Evolutionary conservation across 176 grass and related monocot genomes (phyloP), one percentile per base, ranked within the genome.

Genomic region (Bromus sterilis): DNA sequence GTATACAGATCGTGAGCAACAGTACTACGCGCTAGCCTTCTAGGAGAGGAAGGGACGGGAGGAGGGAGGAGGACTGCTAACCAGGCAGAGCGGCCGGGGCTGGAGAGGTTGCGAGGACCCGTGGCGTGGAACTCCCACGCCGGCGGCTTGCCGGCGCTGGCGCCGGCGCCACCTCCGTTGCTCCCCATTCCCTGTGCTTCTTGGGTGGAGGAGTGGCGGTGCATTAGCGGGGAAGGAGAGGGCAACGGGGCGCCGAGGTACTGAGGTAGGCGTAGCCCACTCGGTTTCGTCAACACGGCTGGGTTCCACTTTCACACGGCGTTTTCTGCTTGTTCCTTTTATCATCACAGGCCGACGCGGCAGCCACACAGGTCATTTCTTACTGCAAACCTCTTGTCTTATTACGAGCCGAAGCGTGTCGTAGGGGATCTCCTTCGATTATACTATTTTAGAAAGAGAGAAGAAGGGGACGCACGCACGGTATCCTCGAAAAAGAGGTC

Each of bases 81-180:
- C 91, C 94, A 97, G 83, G 87, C 92, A 30, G 94, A 92, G 15
- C 75, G 83, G 66, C 91, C 80, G 6, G 94, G 94, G n/a, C 64
- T 88, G 80, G 94, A 85, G 72, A 97, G 85, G 71, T 94, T 81
- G 55, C 91, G 94, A 40, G 89, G 94, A 26, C 94, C 91, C 41
- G 94, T 90, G 41, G 82, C 76, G 74, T 90, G 94, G 87, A 94
- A 97, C 15, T 94, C 94, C 78, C 88, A 87, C 81, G 87, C 72
- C 57, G 65, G 57, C 49, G 41, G 23, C 35, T 51, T 62, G n/a
- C n/a, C n/a, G n/a, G n/a, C n/a, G n/a, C n/a, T n/a, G n/a, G n/a
- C n/a, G n/a, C n/a, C n/a, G 31, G 57, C 75, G 46, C 66, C 69
- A 41, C 80, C 24, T 31, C 86, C 59, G 60, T 25, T 32, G 74